Evolutionary conservation across 805 yeast species (phyloP).

Genomic region (Lipomyces oligophaga): DNA sequence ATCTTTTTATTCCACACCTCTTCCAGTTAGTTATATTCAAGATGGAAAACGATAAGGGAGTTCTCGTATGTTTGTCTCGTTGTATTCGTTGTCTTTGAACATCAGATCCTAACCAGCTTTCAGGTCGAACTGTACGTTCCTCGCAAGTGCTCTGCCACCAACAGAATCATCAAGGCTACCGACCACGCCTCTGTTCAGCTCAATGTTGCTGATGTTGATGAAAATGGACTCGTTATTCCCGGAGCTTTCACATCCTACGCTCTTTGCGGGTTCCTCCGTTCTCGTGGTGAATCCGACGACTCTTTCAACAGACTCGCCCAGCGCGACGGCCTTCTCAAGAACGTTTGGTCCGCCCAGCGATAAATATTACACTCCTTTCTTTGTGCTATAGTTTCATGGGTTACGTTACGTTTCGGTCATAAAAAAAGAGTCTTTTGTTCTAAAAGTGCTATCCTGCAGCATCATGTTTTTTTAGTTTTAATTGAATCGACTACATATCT

Average conservation of each 20-base stretch:
- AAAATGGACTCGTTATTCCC: conserved; percentile 89
- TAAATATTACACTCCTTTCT: conserved; percentile 13
- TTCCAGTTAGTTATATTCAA: conserved; percentile 35
- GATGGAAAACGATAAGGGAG: conserved; percentile 99
- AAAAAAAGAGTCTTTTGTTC: no score
- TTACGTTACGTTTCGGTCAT: no score
- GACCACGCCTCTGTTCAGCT: conserved; percentile 99
- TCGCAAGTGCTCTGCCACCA: conserved; percentile 99
- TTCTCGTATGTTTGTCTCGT: conserved; percentile 73
- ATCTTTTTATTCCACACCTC: neutral
- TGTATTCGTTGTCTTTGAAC: neutral
- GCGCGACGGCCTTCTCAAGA: conserved; percentile 95
- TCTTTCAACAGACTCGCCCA: conserved; percentile 98
- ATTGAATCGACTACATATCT: no score
- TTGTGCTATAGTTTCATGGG: neutral
- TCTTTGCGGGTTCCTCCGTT: conserved; percentile 93
- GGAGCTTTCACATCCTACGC: conserved; percentile 93
- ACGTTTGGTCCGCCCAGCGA: conserved; percentile 40
- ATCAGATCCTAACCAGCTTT: conserved; percentile 29
- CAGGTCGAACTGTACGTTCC: conserved; percentile 99
- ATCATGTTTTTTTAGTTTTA: no score
- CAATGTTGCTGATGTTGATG: conserved; percentile 98
- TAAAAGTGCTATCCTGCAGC: no score
- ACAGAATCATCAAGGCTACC: conserved; percentile 99
- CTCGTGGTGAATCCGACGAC: conserved; percentile 99